These are phyloP conservation scores for Drechmeria coniospora DNA, from an alignment of 2,329 filamentous ascomycete species.

Conservation along the genomic window DNA sequence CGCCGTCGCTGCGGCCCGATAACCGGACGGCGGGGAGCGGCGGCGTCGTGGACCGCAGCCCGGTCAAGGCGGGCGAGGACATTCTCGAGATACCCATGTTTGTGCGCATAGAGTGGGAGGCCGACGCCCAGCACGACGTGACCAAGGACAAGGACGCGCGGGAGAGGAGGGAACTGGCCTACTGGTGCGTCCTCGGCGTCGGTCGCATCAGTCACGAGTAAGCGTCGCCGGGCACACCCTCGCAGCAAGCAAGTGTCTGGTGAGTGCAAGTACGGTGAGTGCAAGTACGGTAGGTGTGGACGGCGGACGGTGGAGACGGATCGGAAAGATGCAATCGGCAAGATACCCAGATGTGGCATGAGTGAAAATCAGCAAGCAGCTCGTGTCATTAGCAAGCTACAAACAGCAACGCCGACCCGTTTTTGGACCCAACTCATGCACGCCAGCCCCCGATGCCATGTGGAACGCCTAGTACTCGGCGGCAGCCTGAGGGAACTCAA, in stretches of 20 bases:
- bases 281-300: too few species aligned
- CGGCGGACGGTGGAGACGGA: too few species aligned
- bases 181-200: slow-evolving; percentile 87
- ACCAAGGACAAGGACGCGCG: slow-evolving; percentile 43
- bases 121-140: slow-evolving; percentile 50
- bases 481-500: slow-evolving; percentile 90
- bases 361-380: slow-evolving; percentile 24
- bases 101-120: slow-evolving; percentile 82
- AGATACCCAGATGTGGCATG: too few species aligned
- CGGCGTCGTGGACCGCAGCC: slow-evolving; percentile 26
- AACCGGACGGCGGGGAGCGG: slow-evolving; percentile 16
- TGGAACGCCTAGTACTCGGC: slow-evolving; percentile 58
- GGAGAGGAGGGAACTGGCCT: slow-evolving; percentile 78
- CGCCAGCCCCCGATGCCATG: slow-evolving; percentile 10
- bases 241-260: too few species aligned
- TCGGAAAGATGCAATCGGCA: too few species aligned
- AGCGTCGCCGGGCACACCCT: too few species aligned
- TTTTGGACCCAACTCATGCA: slow-evolving; percentile 22
- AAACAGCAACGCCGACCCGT: slow-evolving; percentile 33
- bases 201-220: slow-evolving; percentile 53
- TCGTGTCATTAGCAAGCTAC: slow-evolving; percentile 34
- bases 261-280: too few species aligned
- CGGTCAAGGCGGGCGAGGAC: slow-evolving; percentile 43
- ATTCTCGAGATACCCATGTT: slow-evolving; percentile 84
- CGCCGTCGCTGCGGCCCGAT: slow-evolving; percentile 36